Evolutionary conservation across 2,329 filamentous ascomycete species (phyloP).

Genomic region (Talaromyces atroroseus): DNA sequence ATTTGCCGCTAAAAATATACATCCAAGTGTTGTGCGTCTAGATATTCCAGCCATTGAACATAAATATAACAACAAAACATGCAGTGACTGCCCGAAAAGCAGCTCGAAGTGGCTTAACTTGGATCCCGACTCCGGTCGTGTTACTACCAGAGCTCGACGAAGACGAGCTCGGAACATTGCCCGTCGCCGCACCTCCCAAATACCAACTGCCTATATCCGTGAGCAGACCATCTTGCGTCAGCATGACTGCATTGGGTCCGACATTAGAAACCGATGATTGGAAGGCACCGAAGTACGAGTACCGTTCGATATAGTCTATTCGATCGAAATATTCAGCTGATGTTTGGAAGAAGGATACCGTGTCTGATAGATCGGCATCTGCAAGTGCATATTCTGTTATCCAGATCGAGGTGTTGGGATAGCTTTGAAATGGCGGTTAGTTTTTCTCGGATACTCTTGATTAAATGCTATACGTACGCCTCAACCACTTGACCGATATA

Average conservation of each 20-base stretch:
- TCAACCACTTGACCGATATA: conserved; percentile 10
- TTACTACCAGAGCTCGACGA: conserved; percentile 1
- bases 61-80: not conserved
- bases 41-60: not conserved
- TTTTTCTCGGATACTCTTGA: not conserved
- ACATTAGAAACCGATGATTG: conserved; percentile 11
- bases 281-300: conserved; percentile 12
- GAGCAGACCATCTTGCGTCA: conserved; percentile 9
- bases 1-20: not conserved
- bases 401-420: conserved; percentile 12
- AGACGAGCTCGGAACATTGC: conserved; percentile 5
- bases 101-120: not conserved
- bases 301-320: conserved; percentile 12
- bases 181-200: conserved; percentile 11
- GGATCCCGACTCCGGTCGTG: not conserved
- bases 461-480: not conserved
- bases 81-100: not conserved
- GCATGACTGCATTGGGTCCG: conserved; percentile 10
- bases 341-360: conserved; percentile 10
- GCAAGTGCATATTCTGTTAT: conserved; percentile 11
- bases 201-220: conserved; percentile 14
- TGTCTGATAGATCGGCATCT: conserved; percentile 2
- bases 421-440: not conserved
- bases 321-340: conserved; percentile 14
- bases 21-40: not conserved